Evolutionary conservation across 2,329 filamentous ascomycete genomes (phyloP), one percentile per base, ranked within the genome.

Genomic region (Blastomyces silverae): DNA sequence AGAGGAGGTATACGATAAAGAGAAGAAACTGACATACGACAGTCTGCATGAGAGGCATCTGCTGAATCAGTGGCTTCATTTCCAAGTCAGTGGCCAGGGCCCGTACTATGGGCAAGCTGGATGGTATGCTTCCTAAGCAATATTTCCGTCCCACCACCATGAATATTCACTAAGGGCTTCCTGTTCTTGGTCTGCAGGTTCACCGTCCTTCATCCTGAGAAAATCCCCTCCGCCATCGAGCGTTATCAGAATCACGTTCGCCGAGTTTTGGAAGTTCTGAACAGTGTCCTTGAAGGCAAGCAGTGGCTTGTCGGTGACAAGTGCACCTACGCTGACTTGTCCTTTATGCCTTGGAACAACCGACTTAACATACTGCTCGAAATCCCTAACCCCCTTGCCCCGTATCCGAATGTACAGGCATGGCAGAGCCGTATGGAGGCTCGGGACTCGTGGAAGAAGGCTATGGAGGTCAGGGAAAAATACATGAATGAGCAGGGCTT

Each of bases 281-380:
- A 82, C 48, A 63, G 66, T n/a, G 72, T 73, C 56, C 70, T 82
- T 17, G 68, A 72, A 63, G 71, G 71, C 64, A 73, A 71, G 15
- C 66, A 75, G 39, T 81, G 74, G 65, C 71, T 82, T 17, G 77
- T 81, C 0, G 79, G 79, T 22, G 75, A 77, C 53, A 80, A 78
- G 66, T 71, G 70, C 64, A 78, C 75, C 5, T 80, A 77, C 70
- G 79, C 73, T 5, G 80, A 82, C 66, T 68, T 79, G 13, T 67
- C 73, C 10, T 81, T 80, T 66, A 67, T 77, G 60, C 70, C 76
- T 6, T 82, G 78, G 78, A 73, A 72, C 31, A 62, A 34, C 20
- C 56, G 65, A 3, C 56, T 69, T 46, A 63, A 62, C 15, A n/a
- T 37, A 15, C 11, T 58, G 17, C 13, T 62, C 17, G 20, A n/a